Evolutionary conservation across 1,139 yeast genomes (phyloP), one percentile per base, ranked within the genome.

Genomic region (Yamadazyma jaroonii): DNA sequence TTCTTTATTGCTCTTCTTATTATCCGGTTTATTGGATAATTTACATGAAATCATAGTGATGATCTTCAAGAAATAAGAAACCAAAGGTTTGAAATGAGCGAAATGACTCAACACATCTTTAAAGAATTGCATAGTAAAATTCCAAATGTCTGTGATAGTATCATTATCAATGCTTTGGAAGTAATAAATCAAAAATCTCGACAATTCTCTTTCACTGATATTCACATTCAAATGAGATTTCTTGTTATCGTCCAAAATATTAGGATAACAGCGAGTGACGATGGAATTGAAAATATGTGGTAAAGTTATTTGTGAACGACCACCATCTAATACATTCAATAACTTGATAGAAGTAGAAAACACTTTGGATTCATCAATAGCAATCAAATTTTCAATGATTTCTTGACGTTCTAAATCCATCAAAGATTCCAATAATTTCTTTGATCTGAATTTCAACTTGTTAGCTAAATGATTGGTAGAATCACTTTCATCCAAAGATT

Each of bases 301-400:
- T 14, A 89, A 64, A 0, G 95, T 85, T 4, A 79, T 52, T 42
- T 82, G 87, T 0, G 95, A 84, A 45, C 87, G 77, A 3, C 96
- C 85, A 0, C 95, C 94, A 60, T 90, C 97, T 34, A 92, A 64
- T 8, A 86, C 81, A 56, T 85, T 89, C 21, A 85, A 61, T 3
- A 87, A 52, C 47, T 83, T 84, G 46, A 51, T 58, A 25, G 41
- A 41, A 9, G 39, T 49, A 55, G 22, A 17, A 47, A 48, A 29
- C 43, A 44, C 21, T 40, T 53, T 52, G 25, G 59, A 9, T 10
- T 48, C 53, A 26, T 61, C 66, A 32, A 64, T 56, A 21, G 62
- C 64, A 15, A 86, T 71, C 43, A 88, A 59, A 5, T 79, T 70
- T 51, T 84, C 94, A 40, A 89, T 61, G 0, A 84, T 80, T 50